Percentiles rank a stretch among this genome's conserved stretches.
These are phyloP conservation scores for Tetrapisispora namnaoensis DNA, from an alignment of 805 yeast genomes.

Conservation along the genomic window DNA sequence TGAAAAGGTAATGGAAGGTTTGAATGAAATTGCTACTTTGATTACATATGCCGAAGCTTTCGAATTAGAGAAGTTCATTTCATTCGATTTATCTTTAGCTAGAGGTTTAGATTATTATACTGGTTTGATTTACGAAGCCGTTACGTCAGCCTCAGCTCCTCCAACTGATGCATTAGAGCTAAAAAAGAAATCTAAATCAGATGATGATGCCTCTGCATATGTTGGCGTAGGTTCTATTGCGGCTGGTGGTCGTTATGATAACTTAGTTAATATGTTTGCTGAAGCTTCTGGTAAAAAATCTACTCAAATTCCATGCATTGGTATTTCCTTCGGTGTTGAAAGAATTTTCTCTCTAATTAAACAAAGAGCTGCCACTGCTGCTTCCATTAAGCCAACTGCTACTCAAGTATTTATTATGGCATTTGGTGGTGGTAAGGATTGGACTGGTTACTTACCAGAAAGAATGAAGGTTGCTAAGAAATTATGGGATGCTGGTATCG, in stretches of 20 bases:
- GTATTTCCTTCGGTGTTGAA: slow-evolving; percentile 95
- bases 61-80: slow-evolving; percentile 53
- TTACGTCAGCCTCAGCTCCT: slow-evolving; percentile 92
- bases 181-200: slow-evolving; percentile 41
- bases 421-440: slow-evolving; percentile 94
- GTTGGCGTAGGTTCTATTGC: slow-evolving; percentile 98
- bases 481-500: slow-evolving; percentile 84
- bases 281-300: slow-evolving; percentile 70
- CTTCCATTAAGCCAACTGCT: slow-evolving; percentile 64
- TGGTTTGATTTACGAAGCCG: slow-evolving; percentile 93
- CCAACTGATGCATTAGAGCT: slow-evolving; percentile 68
- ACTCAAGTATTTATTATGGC: slow-evolving; percentile 97
- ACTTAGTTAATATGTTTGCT: slow-evolving; percentile 92
- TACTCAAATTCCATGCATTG: slow-evolving; percentile 88
- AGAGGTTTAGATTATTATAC: slow-evolving; percentile 97
- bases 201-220: slow-evolving; percentile 88
- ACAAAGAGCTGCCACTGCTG: slow-evolving; percentile 55
- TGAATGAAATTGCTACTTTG: slow-evolving; percentile 66
- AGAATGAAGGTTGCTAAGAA: slow-evolving; percentile 78
- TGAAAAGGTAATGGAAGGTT: slow-evolving; percentile 68
- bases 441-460: slow-evolving; percentile 88
- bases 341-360: slow-evolving; percentile 84
- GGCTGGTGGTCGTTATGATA: slow-evolving; percentile 98
- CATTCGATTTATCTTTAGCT: slow-evolving; percentile 90
- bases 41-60: slow-evolving; percentile 78